Evolutionary conservation across 768 basidiomycete genomes (phyloP).

Genomic region (Pisolithus microcarpus): DNA sequence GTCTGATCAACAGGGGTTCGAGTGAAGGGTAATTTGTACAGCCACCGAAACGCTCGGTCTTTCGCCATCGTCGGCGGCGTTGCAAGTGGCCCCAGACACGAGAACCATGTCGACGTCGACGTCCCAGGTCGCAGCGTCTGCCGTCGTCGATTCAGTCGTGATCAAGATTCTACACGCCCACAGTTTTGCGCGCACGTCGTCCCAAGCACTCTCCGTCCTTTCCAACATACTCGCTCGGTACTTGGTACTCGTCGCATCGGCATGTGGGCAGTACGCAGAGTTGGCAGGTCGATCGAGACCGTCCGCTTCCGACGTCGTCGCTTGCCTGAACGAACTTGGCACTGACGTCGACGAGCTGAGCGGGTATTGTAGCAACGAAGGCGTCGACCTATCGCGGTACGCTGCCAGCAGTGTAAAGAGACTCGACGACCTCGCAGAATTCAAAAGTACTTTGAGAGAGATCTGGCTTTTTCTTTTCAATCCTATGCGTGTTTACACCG

Average conservation of each 20-base stretch:
- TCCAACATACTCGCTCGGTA: constrained; percentile 75
- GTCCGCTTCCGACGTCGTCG: constrained; percentile 51
- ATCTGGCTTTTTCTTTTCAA: constrained; percentile 1
- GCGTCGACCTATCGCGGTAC: constrained; percentile 61
- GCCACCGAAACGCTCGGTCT: not conserved
- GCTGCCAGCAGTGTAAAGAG: constrained; percentile 55
- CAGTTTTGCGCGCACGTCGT: constrained; percentile 68
- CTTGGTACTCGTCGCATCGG: constrained; percentile 53
- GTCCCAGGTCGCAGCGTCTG: constrained; percentile 42
- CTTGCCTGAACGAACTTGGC: constrained; percentile 70
- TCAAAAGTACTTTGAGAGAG: constrained; percentile 48
- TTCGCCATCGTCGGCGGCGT: not conserved
- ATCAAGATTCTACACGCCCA: constrained; percentile 72
- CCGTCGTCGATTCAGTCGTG: constrained; percentile 59
- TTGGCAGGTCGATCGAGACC: constrained; percentile 63
- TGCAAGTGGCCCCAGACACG: too few species aligned
- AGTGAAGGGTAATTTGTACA: not conserved
- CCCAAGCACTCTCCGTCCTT: constrained; percentile 61
- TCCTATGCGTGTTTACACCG: constrained; percentile 3
- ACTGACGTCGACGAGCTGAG: constrained; percentile 60
- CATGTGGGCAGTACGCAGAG: constrained; percentile 67
- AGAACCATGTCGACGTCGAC: constrained; percentile 2
- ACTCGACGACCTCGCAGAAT: constrained; percentile 66
- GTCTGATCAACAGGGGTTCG: not conserved
- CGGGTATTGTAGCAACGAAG: constrained; percentile 63